phyloP scores from a whole-genome alignment of 164 flowering plant species.

The Vitis riparia region DNA sequence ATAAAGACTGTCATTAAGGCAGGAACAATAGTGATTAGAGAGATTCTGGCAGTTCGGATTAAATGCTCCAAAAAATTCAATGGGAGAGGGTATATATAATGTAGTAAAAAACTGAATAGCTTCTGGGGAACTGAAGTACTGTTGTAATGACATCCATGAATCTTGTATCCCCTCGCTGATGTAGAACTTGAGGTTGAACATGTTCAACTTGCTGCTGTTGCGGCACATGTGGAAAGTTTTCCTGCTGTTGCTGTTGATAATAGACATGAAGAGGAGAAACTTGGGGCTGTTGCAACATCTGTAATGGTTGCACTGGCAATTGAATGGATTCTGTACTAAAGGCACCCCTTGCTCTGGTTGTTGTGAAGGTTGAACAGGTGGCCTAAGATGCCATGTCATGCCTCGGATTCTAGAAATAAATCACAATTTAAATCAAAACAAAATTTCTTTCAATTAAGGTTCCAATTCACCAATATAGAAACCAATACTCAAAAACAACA shows the following conservation, averaged over 20 bases:
- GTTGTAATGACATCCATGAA: slow-evolving; percentile 65
- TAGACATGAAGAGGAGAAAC: slow-evolving; percentile 52
- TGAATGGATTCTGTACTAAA: slow-evolving; percentile 56
- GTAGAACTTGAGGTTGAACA: slow-evolving; percentile 35
- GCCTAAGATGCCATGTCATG: slow-evolving; percentile 48
- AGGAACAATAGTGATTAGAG: neutral
- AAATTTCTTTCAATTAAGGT: no score
- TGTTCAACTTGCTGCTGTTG: slow-evolving; percentile 50
- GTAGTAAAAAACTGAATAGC: slow-evolving; percentile 73
- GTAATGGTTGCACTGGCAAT: slow-evolving; percentile 55
- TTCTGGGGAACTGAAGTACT: slow-evolving; percentile 81
- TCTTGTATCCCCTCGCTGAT: slow-evolving; percentile 58
- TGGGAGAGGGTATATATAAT: neutral
- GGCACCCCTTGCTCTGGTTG: slow-evolving; percentile 59
- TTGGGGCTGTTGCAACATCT: slow-evolving; percentile 67
- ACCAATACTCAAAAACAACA: no score
- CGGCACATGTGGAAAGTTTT: slow-evolving; percentile 34
- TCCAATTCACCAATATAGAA: no score
- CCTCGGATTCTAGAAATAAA: no score
- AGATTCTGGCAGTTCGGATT: neutral
- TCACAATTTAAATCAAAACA: no score
- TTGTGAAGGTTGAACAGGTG: slow-evolving; percentile 55
- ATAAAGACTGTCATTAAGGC: slow-evolving; percentile 60
- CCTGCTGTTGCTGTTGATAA: slow-evolving; percentile 63
- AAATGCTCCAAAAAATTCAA: neutral